These are phyloP conservation scores for Avena insularis DNA, from an alignment of 176 grass and related monocot species.

Conservation along the genomic window DNA sequence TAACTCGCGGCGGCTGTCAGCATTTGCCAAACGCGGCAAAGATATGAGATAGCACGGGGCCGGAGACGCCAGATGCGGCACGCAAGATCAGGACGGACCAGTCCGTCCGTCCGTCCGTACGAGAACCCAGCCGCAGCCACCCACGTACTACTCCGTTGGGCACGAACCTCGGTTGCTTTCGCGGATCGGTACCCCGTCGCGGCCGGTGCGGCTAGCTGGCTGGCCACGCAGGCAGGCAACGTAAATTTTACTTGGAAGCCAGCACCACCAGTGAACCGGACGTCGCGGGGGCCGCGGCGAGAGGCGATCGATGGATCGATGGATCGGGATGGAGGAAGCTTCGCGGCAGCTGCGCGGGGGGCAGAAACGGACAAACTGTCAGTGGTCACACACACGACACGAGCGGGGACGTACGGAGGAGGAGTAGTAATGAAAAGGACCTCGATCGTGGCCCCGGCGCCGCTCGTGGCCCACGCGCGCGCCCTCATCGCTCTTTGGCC, in stretches of 20 bases:
- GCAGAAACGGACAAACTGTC: not conserved
- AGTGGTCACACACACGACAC: not conserved
- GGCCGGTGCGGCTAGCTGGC: not conserved
- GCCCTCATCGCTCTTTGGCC: not conserved
- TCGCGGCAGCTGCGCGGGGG: conserved; percentile 1
- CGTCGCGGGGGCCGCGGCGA: conserved; percentile 10
- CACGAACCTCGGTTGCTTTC: not conserved
- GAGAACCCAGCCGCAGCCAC: not conserved
- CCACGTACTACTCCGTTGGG: not conserved
- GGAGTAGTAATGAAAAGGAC: no score
- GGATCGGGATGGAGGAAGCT: conserved; percentile 1
- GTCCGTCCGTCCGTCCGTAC: not conserved
- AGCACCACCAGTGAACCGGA: not conserved
- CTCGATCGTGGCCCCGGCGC: not conserved
- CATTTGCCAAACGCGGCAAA: not conserved
- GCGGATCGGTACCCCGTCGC: not conserved
- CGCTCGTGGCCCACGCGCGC: conserved; percentile 1
- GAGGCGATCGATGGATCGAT: not conserved
- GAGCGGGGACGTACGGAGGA: no score
- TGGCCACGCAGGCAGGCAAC: not conserved
- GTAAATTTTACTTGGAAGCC: not conserved
- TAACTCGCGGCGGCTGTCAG: not conserved
- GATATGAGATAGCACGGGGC: not conserved
- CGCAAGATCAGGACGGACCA: not conserved
- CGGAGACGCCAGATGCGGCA: not conserved